Evolutionary conservation across 2,329 filamentous ascomycete species (phyloP).

Genomic region (Aspergillus luchuensis): DNA sequence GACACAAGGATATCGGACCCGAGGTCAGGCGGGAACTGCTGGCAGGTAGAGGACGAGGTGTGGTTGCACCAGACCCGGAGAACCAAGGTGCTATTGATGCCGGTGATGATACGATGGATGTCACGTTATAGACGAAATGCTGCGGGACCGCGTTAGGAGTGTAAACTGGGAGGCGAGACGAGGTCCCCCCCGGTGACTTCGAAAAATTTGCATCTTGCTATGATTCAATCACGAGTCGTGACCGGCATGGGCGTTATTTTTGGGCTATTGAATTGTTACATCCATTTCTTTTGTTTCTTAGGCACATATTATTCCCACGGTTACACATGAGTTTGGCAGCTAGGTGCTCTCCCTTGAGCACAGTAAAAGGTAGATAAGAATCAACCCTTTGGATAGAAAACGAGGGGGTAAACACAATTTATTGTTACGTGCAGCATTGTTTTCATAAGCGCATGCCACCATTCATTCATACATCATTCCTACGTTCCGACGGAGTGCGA

Average conservation of each 20-base stretch:
- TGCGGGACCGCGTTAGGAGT: background rate
- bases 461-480: background rate
- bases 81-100: conserved; percentile 65
- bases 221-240: conserved; percentile 11
- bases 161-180: background rate
- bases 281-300: conserved; percentile 1
- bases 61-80: conserved; percentile 52
- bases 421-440: background rate
- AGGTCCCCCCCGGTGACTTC: background rate
- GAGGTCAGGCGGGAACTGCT: conserved; percentile 88
- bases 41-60: conserved; percentile 81
- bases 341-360: background rate
- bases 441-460: background rate
- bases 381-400: background rate
- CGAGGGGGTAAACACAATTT: background rate
- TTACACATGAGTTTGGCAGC: background rate
- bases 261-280: conserved; percentile 1
- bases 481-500: background rate
- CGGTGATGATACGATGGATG: conserved; percentile 88
- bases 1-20: conserved; percentile 84
- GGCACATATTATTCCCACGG: conserved; percentile 9
- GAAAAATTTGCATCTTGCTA: background rate
- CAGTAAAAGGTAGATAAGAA: background rate
- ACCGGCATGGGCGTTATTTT: conserved; percentile 13
- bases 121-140: conserved; percentile 48